These are phyloP conservation scores for Saccharomyces hybrid DNA, from an alignment of 1,139 yeast species.

Conservation along the genomic window DNA sequence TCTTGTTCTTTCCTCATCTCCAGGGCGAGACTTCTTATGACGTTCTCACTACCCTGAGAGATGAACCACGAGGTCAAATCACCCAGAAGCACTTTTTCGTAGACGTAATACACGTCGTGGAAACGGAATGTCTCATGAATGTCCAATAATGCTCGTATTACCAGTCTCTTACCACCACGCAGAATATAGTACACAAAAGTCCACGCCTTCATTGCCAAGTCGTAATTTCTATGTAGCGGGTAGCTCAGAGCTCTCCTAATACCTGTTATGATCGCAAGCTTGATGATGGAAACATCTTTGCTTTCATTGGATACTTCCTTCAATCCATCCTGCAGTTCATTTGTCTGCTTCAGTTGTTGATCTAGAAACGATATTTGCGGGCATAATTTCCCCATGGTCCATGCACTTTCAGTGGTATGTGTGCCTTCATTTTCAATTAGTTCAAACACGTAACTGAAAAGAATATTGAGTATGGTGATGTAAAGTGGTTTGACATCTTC, in stretches of 20 bases:
- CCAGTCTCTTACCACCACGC: slow-evolving; percentile 59
- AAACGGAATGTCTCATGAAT: slow-evolving; percentile 68
- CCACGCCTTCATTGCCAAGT: slow-evolving; percentile 57
- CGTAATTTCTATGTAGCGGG: slow-evolving; percentile 72
- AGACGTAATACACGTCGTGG: slow-evolving; percentile 83
- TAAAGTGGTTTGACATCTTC: slow-evolving; percentile 48
- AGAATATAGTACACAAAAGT: slow-evolving; percentile 61
- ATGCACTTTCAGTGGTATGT: slow-evolving; percentile 77
- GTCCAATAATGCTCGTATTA: slow-evolving; percentile 52
- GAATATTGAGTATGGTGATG: slow-evolving; percentile 51
- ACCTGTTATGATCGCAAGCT: slow-evolving; percentile 50
- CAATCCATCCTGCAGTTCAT: slow-evolving; percentile 19
- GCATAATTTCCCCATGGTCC: slow-evolving; percentile 81
- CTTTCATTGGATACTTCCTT: background rate
- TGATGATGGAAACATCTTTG: slow-evolving; percentile 34
- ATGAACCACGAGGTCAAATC: slow-evolving; percentile 79
- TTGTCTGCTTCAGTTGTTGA: slow-evolving; percentile 40
- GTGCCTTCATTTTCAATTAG: slow-evolving; percentile 69
- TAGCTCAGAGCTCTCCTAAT: slow-evolving; percentile 66
- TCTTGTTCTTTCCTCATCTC: slow-evolving; percentile 40
- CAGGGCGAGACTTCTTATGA: slow-evolving; percentile 57
- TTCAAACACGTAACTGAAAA: slow-evolving; percentile 73
- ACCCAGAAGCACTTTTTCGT: slow-evolving; percentile 70
- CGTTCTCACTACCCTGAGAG: slow-evolving; percentile 38
- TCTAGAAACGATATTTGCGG: slow-evolving; percentile 76